Percentiles rank a stretch among this genome's conserved stretches.
Evolutionary conservation across 2,329 filamentous ascomycete genomes (phyloP).

Genomic region (Immersiporthe knoxdaviesiana): DNA sequence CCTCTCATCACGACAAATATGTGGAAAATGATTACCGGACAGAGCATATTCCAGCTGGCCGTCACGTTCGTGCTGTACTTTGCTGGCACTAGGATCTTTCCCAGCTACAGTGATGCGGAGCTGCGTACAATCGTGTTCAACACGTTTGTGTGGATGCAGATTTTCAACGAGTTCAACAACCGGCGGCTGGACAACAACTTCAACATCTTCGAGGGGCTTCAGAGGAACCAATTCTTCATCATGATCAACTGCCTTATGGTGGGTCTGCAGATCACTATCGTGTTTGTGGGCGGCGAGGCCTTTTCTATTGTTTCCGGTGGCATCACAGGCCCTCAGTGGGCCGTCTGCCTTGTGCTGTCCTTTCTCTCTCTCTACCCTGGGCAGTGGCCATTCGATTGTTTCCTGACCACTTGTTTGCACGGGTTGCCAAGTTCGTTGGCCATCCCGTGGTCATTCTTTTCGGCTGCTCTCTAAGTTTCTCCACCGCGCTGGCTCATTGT

Average conservation of each 20-base stretch:
- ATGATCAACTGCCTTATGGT: constrained; percentile 61
- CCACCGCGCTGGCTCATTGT: constrained; percentile 28
- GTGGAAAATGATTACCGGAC: constrained; percentile 70
- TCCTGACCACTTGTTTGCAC: constrained; percentile 49
- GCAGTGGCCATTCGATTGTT: constrained; percentile 53
- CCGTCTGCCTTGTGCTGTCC: constrained; percentile 25
- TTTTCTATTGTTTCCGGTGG: constrained; percentile 28
- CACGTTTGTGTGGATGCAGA: constrained; percentile 73
- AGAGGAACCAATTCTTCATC: constrained; percentile 61
- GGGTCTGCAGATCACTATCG: constrained; percentile 59
- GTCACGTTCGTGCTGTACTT: constrained; percentile 65
- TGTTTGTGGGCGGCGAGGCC: constrained; percentile 59
- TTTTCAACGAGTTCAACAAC: constrained; percentile 72
- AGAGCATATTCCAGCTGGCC: constrained; percentile 63
- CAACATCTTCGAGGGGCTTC: constrained; percentile 63
- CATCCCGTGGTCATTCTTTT: constrained; percentile 38
- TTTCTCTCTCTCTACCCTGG: constrained; percentile 54
- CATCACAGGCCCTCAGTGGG: constrained; percentile 28
- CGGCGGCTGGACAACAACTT: constrained; percentile 65
- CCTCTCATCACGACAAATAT: constrained; percentile 72
- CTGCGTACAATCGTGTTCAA: constrained; percentile 67
- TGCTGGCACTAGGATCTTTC: constrained; percentile 58
- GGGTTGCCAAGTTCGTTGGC: constrained; percentile 37
- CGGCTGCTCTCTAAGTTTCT: constrained; percentile 31
- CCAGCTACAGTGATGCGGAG: constrained; percentile 48